A percentile compares a stretch with the other conserved stretches of the same genome.
Evolutionary conservation across 805 yeast genomes (phyloP).

Genomic region (Teunomyces stri): DNA sequence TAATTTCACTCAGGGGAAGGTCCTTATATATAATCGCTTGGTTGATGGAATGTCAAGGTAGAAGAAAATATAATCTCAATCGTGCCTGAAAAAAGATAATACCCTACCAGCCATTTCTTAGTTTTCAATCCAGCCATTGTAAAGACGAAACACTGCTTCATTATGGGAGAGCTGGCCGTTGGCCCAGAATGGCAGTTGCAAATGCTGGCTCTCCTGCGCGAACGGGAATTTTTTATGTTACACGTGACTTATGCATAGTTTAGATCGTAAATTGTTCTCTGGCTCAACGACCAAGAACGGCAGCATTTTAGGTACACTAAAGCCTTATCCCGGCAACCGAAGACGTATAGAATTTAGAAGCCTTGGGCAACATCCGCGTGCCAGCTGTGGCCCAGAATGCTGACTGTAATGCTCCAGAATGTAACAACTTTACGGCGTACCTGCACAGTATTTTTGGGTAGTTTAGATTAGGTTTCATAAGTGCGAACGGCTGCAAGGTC

Average conservation of each 20-base stretch:
- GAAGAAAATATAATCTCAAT: neutral
- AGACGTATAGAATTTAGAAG: neutral
- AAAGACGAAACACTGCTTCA: neutral
- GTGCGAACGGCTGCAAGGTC: neutral
- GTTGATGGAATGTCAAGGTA: neutral
- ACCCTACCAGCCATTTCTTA: neutral
- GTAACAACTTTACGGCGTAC: neutral
- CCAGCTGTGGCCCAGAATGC: neutral
- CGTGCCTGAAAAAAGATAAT: neutral
- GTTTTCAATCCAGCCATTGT: neutral
- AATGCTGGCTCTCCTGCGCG: conserved; percentile 2
- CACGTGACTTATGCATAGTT: conserved; percentile 6
- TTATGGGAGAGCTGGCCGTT: neutral
- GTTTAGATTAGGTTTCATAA: neutral
- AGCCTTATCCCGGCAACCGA: neutral
- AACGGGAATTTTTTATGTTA: neutral
- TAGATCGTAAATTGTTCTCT: conserved; percentile 1
- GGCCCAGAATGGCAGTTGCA: conserved; percentile 2
- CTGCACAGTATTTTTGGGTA: neutral
- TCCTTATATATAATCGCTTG: neutral
- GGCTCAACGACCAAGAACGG: neutral
- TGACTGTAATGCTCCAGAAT: neutral
- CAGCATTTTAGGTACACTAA: neutral
- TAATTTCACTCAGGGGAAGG: neutral
- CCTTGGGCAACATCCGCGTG: neutral